These are phyloP conservation scores for Cercospora janseana DNA, from an alignment of 2,329 filamentous ascomycete species.

Conservation along the genomic window DNA sequence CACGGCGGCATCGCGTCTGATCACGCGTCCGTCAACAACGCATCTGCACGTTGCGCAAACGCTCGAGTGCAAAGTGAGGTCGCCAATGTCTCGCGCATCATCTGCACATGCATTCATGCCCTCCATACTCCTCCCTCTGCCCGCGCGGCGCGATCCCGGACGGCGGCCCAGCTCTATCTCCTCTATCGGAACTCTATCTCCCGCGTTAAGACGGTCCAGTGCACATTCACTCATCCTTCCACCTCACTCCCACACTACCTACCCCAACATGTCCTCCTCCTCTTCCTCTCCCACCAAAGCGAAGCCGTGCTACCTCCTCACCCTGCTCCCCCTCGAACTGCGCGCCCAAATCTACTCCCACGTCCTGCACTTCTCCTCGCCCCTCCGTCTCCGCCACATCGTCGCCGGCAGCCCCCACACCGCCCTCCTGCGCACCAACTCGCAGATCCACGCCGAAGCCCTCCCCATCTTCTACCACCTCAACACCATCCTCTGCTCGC, in stretches of 20 bases:
- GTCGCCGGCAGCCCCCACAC: constrained; percentile 29
- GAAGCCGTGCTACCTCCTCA: constrained; percentile 17
- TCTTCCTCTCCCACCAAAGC: too few species aligned
- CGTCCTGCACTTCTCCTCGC: constrained; percentile 20
- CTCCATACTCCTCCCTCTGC: too few species aligned
- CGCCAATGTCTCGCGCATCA: too few species aligned
- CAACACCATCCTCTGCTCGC: constrained; percentile 42
- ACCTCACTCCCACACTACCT: not conserved
- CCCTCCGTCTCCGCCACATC: constrained; percentile 27
- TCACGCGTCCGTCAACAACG: too few species aligned
- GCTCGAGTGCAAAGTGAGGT: too few species aligned
- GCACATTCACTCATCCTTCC: too few species aligned
- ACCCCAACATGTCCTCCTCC: not conserved
- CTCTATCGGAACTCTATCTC: too few species aligned
- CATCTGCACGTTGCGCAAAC: too few species aligned
- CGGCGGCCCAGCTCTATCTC: too few species aligned
- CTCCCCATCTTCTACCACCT: constrained; percentile 45
- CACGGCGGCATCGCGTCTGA: not conserved
- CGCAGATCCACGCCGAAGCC: constrained; percentile 47
- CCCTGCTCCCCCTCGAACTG: constrained; percentile 18
- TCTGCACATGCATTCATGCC: too few species aligned
- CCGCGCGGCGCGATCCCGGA: too few species aligned
- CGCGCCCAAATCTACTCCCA: constrained; percentile 20
- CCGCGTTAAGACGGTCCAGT: too few species aligned
- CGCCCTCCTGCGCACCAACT: constrained; percentile 40